Evolutionary conservation across 805 yeast genomes (phyloP).

Genomic region (Candida verbasci): DNA sequence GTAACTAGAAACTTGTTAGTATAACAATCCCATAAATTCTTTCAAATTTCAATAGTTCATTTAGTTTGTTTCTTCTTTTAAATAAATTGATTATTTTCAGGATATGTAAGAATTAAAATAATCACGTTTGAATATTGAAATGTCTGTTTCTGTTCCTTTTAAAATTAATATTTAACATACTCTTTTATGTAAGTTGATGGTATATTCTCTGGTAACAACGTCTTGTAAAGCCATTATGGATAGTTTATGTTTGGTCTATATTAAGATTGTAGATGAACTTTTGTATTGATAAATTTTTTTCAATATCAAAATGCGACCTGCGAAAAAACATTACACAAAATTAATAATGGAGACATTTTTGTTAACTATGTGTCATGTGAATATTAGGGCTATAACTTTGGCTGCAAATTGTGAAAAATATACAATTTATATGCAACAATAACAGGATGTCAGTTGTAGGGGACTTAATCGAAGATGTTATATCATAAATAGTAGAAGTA

Average conservation of each 20-base stretch:
- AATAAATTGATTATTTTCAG: constrained; percentile 1
- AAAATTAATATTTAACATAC: constrained; percentile 54
- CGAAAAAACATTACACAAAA: too few species aligned
- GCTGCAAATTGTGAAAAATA: too few species aligned
- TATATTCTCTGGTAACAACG: constrained; percentile 99
- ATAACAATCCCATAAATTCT: too few species aligned
- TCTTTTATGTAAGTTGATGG: constrained; percentile 99
- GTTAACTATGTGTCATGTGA: constrained; percentile 1
- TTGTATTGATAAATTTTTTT: constrained; percentile 1
- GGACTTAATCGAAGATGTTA: too few species aligned
- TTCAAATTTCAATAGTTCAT: constrained; percentile 5
- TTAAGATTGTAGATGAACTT: background rate
- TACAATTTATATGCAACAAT: too few species aligned
- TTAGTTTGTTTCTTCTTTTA: background rate
- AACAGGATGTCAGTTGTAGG: too few species aligned
- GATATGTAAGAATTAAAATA: constrained; percentile 5
- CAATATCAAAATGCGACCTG: background rate
- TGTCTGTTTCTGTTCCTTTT: background rate
- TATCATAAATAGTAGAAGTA: too few species aligned
- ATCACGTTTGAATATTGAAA: background rate
- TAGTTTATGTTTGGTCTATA: background rate
- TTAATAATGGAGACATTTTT: too few species aligned
- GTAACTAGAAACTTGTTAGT: constrained; percentile 65
- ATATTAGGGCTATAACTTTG: constrained; percentile 1
- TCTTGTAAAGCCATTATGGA: constrained; percentile 82